Conservation (phyloP, 495 filamentous ascomycete species). For the Viridothelium virens region DNA sequence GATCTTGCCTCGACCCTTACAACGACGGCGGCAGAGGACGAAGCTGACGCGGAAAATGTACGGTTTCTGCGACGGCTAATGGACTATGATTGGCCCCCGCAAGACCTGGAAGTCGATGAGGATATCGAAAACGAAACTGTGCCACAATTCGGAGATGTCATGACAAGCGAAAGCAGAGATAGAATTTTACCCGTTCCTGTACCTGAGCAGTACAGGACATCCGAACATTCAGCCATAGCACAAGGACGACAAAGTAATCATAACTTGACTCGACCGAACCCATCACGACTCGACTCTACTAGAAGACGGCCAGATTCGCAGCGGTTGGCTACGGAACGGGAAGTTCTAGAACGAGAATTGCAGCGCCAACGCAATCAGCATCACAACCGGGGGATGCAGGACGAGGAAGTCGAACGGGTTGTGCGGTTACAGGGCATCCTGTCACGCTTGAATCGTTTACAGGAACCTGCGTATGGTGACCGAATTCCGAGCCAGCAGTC, state of each 20-base stretch:
- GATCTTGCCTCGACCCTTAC: constrained; percentile 42
- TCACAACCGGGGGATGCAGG: background rate
- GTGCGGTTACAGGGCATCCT: constrained; percentile 33
- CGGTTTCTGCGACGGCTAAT: constrained; percentile 47
- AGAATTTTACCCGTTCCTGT: constrained; percentile 5
- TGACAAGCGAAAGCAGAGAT: background rate
- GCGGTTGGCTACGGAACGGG: background rate
- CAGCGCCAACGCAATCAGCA: constrained; percentile 2
- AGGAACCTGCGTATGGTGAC: constrained; percentile 41
- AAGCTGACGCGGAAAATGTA: constrained; percentile 52
- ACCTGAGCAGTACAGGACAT: constrained; percentile 7
- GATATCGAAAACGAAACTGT: background rate
- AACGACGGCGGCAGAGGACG: constrained; percentile 42
- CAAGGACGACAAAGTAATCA: background rate
- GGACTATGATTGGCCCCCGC: constrained; percentile 18
- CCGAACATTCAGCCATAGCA: background rate
- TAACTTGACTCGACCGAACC: background rate
- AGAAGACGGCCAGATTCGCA: background rate
- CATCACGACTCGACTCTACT: background rate
- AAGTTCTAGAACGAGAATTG: background rate
- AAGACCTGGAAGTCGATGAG: background rate
- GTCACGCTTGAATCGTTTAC: constrained; percentile 27
- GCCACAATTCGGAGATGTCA: background rate
- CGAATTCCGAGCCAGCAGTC: constrained; percentile 43
- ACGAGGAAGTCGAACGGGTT: constrained; percentile 11